Evolutionary conservation across 306 rosid genomes (phyloP), one percentile per base, ranked within the genome.

Genomic region (Psophocarpus tetragonolobus): DNA sequence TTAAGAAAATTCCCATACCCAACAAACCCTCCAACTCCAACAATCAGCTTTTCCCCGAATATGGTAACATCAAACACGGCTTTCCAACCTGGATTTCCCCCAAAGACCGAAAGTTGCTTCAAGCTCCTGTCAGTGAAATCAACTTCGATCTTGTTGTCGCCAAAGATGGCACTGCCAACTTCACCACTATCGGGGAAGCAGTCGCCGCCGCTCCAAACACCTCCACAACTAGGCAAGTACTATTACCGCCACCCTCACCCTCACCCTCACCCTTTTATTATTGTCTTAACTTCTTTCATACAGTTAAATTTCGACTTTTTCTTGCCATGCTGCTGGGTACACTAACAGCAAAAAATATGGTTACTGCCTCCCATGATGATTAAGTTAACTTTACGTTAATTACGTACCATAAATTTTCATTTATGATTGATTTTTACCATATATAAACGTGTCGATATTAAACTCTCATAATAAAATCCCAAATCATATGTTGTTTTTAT

Each of bases 151-250:
- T 94, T 33, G 85, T 88, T 32, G 98, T 94, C 78, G 91, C 98
- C 7, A 87, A 88, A 81, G 98, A 94, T 77, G 97, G 98, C 26
- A 72, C 85, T 0, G 98, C 95, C 3, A 89, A 94, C 78, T 94
- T 92, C 85, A 41, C 87, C 35, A 89, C 95, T 18, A 82, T 92
- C 2, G 76, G 81, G 0, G 92, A 82, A 17, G 98, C 98, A 0
- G 79, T 94, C 3, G 84, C 78, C 53, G 95, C 90, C 0, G 97
- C 98, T 84, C 98, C 98, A 2, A 94, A 88, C 60, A 88, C 94
- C 1, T 89, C 92, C 82, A n/a, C 82, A 2, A 92, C 95, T 73
- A 94, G 95, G 98, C 81, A 65, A 44, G 39, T 41, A 32, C 32
- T 53, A 53, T 29, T 29, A 9, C 23, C 42, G 15, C 68, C 68